Percentiles rank a stretch among this genome's conserved stretches.
Conservation (phyloP, 1,284 basidiomycete species). For the Moesziomyces aphidis region DNA sequence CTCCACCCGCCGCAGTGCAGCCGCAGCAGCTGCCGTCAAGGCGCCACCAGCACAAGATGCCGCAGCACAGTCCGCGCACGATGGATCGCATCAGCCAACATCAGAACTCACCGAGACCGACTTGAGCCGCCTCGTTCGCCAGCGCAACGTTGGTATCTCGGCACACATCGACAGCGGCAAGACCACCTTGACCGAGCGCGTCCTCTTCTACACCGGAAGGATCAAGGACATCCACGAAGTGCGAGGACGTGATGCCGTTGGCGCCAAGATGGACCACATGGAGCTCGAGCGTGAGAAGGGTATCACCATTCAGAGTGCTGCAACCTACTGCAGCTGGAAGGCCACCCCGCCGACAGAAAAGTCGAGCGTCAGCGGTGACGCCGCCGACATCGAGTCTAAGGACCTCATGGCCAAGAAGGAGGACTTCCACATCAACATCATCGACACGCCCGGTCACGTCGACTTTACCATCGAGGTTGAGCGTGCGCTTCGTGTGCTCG, state of each 20-base stretch:
- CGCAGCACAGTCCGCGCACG: constrained; percentile 30
- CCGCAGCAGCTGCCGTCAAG: constrained; percentile 24
- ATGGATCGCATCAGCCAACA: constrained; percentile 26
- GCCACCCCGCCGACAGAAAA: constrained; percentile 71
- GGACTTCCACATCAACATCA: constrained; percentile 94
- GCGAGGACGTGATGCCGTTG: constrained; percentile 91
- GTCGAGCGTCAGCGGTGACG: constrained; percentile 67
- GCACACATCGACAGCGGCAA: constrained; percentile 86
- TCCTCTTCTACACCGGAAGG: constrained; percentile 95
- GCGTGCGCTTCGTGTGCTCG: constrained; percentile 92
- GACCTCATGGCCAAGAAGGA: constrained; percentile 71
- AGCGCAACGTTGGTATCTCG: constrained; percentile 70
- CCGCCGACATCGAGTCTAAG: constrained; percentile 44
- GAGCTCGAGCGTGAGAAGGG: constrained; percentile 98
- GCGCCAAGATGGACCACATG: constrained; percentile 99
- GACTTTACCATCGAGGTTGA: constrained; percentile 99
- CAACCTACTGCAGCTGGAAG: constrained; percentile 97
- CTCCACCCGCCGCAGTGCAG: constrained; percentile 25
- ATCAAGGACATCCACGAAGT: constrained; percentile 98
- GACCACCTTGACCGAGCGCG: constrained; percentile 97
- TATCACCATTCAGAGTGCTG: constrained; percentile 98
- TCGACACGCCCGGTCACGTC: constrained; percentile 99
- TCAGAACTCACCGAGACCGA: constrained; percentile 59
- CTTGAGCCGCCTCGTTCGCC: constrained; percentile 61
- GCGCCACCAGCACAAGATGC: constrained; percentile 38